phyloP scores from a whole-genome alignment of 2,329 filamentous ascomycete species.

The Ophiobolus disseminans region DNA sequence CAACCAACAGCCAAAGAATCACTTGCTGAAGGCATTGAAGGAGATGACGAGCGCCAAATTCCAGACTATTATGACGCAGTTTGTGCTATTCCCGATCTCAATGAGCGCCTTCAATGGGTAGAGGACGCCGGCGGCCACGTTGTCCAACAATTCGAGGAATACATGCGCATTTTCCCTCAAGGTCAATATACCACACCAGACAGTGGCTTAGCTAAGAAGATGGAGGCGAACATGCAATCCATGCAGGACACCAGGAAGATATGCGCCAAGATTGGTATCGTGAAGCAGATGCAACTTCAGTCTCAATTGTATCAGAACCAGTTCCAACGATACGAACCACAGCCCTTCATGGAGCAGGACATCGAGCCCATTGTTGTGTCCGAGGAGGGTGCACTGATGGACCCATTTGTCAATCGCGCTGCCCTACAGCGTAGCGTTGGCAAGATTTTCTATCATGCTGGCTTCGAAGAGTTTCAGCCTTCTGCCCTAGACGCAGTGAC shows the following conservation, averaged over 20 bases:
- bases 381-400: slow-evolving; percentile 87
- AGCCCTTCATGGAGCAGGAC: slow-evolving; percentile 86
- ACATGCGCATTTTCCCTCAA: slow-evolving; percentile 75
- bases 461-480: slow-evolving; percentile 96
- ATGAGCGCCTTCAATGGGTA: slow-evolving; percentile 80
- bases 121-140: slow-evolving; percentile 90
- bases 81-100: slow-evolving; percentile 84
- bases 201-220: slow-evolving; percentile 76
- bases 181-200: slow-evolving; percentile 78
- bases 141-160: slow-evolving; percentile 86
- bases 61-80: slow-evolving; percentile 95
- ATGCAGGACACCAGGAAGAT: slow-evolving; percentile 97
- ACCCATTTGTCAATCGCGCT: slow-evolving; percentile 78
- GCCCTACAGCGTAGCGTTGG: slow-evolving; percentile 89
- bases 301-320: slow-evolving; percentile 98
- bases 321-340: slow-evolving; percentile 93
- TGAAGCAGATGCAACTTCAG: slow-evolving; percentile 99
- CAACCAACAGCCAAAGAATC: slow-evolving; percentile 70
- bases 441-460: slow-evolving; percentile 94
- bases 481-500: slow-evolving; percentile 90
- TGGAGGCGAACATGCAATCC: slow-evolving; percentile 90
- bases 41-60: slow-evolving; percentile 75
- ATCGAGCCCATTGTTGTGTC: slow-evolving; percentile 88
- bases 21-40: slow-evolving; percentile 93
- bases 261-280: slow-evolving; percentile 93